Percentiles rank a stretch among this genome's conserved stretches.
Conservation (phyloP, 23 red algal species). For the Cyanidioschyzon merolae region DNA sequence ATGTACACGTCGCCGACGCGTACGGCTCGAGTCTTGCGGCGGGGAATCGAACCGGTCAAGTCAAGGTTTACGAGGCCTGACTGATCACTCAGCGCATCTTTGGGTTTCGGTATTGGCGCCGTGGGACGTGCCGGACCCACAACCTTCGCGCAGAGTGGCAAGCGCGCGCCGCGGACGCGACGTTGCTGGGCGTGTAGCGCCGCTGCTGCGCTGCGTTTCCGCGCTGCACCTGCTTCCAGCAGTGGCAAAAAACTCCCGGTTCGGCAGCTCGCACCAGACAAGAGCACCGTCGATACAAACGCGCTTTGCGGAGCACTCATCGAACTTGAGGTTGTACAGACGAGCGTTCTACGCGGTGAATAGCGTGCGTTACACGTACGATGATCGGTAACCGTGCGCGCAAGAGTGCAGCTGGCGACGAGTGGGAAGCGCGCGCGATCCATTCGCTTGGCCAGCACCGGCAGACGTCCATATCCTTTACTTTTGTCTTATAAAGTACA, state of each 20-base stretch:
- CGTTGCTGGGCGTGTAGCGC: background rate
- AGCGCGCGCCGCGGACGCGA: background rate
- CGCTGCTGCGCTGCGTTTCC: background rate
- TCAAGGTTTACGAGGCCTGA: conserved; percentile 53
- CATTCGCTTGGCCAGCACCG: no score
- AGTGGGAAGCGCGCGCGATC: no score
- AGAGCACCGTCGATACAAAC: background rate
- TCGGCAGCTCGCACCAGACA: background rate
- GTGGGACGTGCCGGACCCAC: conserved; percentile 2
- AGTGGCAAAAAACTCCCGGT: background rate
- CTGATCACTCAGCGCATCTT: conserved; percentile 66
- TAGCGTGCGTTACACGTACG: no score
- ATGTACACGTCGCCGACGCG: conserved; percentile 78
- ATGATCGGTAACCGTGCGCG: no score
- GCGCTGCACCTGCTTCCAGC: background rate
- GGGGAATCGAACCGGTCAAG: conserved; percentile 54
- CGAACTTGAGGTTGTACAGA: no score
- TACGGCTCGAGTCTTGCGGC: conserved; percentile 74
- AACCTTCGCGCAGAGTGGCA: background rate
- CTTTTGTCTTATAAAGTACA: no score
- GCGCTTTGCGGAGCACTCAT: no score
- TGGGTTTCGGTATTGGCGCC: conserved; percentile 17
- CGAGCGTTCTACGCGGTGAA: no score
- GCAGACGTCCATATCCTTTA: no score
- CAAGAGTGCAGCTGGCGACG: no score